A percentile compares a stretch with the other conserved stretches of the same genome.
Evolutionary conservation across 768 basidiomycete species (phyloP).

Genomic region (Nevesoporus exiguus): DNA sequence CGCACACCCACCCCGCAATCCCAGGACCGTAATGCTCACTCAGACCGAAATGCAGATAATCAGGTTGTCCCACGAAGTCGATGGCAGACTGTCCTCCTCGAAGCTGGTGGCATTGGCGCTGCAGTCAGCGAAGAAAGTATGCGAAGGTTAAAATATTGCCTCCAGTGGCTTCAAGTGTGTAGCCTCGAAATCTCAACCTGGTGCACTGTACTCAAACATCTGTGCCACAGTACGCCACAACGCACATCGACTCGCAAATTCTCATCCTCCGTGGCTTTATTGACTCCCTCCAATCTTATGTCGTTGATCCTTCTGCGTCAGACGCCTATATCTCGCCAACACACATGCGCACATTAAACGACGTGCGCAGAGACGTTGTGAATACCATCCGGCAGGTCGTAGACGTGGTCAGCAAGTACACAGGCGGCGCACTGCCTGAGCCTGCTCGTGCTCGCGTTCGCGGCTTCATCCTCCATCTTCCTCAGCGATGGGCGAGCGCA

Average conservation of each 20-base stretch:
- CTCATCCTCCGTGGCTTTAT: conserved; percentile 82
- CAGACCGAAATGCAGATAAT: conserved; percentile 31
- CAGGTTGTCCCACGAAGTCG: conserved; percentile 72
- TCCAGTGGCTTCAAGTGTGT: conserved; percentile 83
- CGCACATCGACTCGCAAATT: conserved; percentile 85
- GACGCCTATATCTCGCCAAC: conserved; percentile 39
- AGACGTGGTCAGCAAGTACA: conserved; percentile 80
- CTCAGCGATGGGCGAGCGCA: conserved; percentile 69
- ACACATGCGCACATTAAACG: conserved; percentile 65
- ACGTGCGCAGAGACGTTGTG: conserved; percentile 80
- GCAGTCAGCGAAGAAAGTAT: conserved; percentile 91
- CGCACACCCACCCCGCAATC: conserved; percentile 23
- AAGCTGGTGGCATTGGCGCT: conserved; percentile 84
- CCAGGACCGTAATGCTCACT: conserved; percentile 12
- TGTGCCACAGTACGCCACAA: conserved; percentile 68
- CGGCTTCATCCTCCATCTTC: conserved; percentile 75
- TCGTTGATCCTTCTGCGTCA: conserved; percentile 22
- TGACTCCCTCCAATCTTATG: conserved; percentile 52
- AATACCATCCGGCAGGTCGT: conserved; percentile 87
- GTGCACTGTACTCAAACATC: neutral
- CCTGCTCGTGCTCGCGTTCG: conserved; percentile 73
- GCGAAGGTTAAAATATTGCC: conserved; percentile 78
- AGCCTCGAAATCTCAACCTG: neutral
- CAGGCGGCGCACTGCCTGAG: conserved; percentile 83
- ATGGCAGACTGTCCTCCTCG: conserved; percentile 81